phyloP scores from a whole-genome alignment of 2,329 filamentous ascomycete genomes.

The Trichoderma sp. region DNA sequence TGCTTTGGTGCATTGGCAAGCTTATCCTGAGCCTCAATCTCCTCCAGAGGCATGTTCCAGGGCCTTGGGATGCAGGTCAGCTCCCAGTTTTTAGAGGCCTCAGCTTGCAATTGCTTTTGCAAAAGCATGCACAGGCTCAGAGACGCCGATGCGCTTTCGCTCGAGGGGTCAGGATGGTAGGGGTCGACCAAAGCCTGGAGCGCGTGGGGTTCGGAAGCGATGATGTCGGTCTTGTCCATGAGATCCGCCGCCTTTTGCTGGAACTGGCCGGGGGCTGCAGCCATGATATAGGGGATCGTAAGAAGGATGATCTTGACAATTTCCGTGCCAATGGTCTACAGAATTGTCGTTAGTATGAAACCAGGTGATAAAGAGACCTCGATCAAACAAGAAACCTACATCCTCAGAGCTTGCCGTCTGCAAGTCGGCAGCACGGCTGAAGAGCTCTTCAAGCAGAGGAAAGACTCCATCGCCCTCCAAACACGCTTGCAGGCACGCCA shows the following conservation, averaged over 20 bases:
- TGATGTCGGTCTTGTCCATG: constrained; percentile 92
- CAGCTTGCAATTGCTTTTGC: constrained; percentile 79
- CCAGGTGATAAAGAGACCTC: neutral
- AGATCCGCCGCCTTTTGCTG: constrained; percentile 73
- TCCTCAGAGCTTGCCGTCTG: constrained; percentile 93
- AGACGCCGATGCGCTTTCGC: constrained; percentile 61
- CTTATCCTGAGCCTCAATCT: constrained; percentile 59
- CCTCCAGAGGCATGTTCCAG: constrained; percentile 62
- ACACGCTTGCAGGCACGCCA: constrained; percentile 80
- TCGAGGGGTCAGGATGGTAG: constrained; percentile 64
- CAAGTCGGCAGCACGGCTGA: constrained; percentile 83
- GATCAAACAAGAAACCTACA: constrained; percentile 51
- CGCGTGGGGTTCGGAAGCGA: constrained; percentile 82
- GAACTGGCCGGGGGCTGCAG: constrained; percentile 66
- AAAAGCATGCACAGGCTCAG: constrained; percentile 74
- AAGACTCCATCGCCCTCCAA: constrained; percentile 85
- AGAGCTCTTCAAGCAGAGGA: constrained; percentile 82
- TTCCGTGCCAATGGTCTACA: constrained; percentile 69
- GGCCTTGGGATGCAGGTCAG: constrained; percentile 67
- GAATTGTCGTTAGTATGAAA: constrained; percentile 3
- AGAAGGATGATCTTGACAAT: constrained; percentile 95
- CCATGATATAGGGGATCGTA: constrained; percentile 87
- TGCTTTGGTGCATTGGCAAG: constrained; percentile 67
- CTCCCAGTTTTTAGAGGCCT: constrained; percentile 73
- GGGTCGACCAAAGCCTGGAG: constrained; percentile 85